phyloP scores from a whole-genome alignment of 1,284 basidiomycete species.

The Caloboletus firmus region DNA sequence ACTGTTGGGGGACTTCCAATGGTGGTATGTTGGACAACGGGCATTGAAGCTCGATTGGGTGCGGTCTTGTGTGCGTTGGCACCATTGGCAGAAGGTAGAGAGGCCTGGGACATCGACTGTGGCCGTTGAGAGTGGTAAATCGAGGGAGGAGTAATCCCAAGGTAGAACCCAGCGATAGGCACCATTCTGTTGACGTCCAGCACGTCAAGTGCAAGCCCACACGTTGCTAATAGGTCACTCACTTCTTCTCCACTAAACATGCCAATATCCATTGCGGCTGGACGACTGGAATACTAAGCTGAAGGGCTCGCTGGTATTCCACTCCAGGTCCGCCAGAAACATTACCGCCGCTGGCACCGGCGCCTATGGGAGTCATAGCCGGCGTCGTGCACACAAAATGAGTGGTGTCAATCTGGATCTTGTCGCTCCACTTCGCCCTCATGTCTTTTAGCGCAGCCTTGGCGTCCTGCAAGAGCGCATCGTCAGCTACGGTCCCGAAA shows the following conservation, averaged over 20 bases:
- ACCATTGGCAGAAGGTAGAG: conserved; percentile 43
- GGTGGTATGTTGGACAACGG: conserved; percentile 16
- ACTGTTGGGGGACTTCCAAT: conserved; percentile 19
- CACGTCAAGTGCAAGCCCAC: background rate
- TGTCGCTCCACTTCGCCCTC: conserved; percentile 82
- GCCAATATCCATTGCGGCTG: conserved; percentile 90
- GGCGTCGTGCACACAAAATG: conserved; percentile 95
- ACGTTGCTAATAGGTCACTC: conserved; percentile 28
- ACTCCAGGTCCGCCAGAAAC: conserved; percentile 62
- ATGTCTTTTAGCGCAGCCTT: conserved; percentile 79
- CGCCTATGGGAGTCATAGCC: conserved; percentile 61
- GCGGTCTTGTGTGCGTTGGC: conserved; percentile 39
- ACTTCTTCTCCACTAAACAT: conserved; percentile 81
- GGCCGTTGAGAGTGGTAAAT: conserved; percentile 50
- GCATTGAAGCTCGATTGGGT: conserved; percentile 31
- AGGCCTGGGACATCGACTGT: conserved; percentile 76
- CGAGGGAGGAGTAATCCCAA: conserved; percentile 63
- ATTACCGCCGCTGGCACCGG: conserved; percentile 48
- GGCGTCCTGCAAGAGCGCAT: conserved; percentile 71
- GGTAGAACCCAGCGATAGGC: conserved; percentile 79
- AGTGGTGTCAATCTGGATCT: conserved; percentile 94
- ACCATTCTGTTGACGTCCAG: conserved; percentile 63
- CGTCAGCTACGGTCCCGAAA: conserved; percentile 85
- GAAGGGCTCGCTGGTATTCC: conserved; percentile 88
- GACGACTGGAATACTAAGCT: conserved; percentile 87